A percentile compares a stretch with the other conserved stretches of the same genome.
These are phyloP conservation scores for Ilyonectria mors-panacis DNA, from an alignment of 2,329 filamentous ascomycete species.

Conservation along the genomic window DNA sequence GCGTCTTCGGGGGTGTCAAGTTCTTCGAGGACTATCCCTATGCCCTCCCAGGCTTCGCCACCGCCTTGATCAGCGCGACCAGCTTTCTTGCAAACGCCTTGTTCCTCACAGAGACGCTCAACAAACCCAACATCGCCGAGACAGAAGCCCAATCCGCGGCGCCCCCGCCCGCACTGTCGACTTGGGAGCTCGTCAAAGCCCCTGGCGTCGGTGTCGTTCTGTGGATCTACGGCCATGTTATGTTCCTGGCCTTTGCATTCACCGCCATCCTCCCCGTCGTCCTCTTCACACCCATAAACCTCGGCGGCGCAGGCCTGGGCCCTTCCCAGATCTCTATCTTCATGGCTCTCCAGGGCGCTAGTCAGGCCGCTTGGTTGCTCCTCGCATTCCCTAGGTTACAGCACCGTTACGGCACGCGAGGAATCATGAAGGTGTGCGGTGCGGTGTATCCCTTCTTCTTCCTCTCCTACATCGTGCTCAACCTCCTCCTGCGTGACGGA, in stretches of 20 bases:
- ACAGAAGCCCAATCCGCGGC: constrained; percentile 11
- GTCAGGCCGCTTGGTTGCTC: constrained; percentile 81
- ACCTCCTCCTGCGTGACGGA: constrained; percentile 60
- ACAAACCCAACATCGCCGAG: constrained; percentile 38
- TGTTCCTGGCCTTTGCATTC: constrained; percentile 79
- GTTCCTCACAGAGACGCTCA: constrained; percentile 75
- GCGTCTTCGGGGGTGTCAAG: constrained; percentile 60
- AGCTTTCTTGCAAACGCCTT: constrained; percentile 67
- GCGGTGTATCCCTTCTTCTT: constrained; percentile 76
- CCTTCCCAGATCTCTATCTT: constrained; percentile 76
- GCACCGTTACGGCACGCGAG: constrained; percentile 74
- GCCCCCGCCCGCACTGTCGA: constrained; percentile 36
- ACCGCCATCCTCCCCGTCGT: constrained; percentile 80
- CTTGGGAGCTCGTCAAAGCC: constrained; percentile 65
- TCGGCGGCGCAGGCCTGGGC: constrained; percentile 77
- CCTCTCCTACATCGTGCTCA: constrained; percentile 68
- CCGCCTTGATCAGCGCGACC: constrained; percentile 68
- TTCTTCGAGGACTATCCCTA: constrained; percentile 69
- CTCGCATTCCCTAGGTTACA: constrained; percentile 79
- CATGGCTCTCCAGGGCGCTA: constrained; percentile 74
- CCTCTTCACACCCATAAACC: constrained; percentile 72
- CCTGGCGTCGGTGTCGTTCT: constrained; percentile 78
- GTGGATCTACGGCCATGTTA: constrained; percentile 75
- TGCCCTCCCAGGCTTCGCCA: constrained; percentile 68
- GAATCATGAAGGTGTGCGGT: constrained; percentile 71